Percentiles rank a stretch among this genome's conserved stretches.
phyloP scores from a whole-genome alignment of 169 alveolate species.

The Ichthyophthirius multifiliis region DNA sequence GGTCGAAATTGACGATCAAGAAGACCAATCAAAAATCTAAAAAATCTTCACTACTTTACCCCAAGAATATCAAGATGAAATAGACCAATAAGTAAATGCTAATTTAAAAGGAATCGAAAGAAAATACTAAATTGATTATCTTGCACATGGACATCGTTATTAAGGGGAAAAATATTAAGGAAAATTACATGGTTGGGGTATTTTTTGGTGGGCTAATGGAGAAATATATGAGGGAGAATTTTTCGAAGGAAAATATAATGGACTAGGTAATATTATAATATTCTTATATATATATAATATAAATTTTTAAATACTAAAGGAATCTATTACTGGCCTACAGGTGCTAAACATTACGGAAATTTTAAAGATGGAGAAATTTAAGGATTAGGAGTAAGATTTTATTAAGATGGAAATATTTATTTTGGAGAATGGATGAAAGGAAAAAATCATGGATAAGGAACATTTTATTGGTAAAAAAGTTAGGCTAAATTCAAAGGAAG shows the following conservation, averaged over 20 bases:
- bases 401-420: conserved; percentile 1
- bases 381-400: conserved; percentile 13
- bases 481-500: conserved; percentile 5
- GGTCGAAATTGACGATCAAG: conserved; percentile 5
- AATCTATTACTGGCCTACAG: conserved; percentile 13
- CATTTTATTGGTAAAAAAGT: background rate
- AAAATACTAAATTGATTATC: background rate
- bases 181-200: conserved; percentile 11
- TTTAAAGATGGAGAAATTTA: background rate
- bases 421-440: conserved; percentile 16
- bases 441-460: conserved; percentile 10
- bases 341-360: conserved; percentile 3
- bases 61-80: conserved; percentile 7
- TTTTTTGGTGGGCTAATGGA: conserved; percentile 30
- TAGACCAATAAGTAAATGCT: background rate
- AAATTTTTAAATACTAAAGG: background rate
- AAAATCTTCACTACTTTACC: background rate
- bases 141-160: background rate
- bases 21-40: background rate
- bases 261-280: background rate
- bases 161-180: background rate
- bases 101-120: background rate
- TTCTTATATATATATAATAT: background rate
- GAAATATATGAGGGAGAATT: conserved; percentile 19
- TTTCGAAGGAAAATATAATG: background rate